Evolutionary conservation across 345 rosid species (phyloP), one percentile per base, ranked within the genome.

Genomic region (Trapa incisa): DNA sequence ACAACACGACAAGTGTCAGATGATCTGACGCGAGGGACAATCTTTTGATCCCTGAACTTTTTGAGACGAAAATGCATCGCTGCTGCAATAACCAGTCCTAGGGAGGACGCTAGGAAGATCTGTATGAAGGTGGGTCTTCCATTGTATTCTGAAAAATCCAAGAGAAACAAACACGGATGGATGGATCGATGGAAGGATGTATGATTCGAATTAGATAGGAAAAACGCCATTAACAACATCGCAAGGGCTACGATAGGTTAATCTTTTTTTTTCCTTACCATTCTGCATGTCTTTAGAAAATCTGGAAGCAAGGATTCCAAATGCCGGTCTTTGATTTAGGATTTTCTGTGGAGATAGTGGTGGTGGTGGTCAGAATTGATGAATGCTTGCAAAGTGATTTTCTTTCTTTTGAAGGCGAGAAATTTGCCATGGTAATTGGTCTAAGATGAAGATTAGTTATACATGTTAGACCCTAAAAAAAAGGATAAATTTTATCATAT

Each of bases 1-100:
- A 77, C 79, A 43, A 67, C 76, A 2, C 71, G 83, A 63, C 83
- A 86, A 0, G 76, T 78, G 65, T 80, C 79, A 1, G 80, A 70
- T 14, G 72, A 65, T 68, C 72, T 80, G 3, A 86, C 65, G 50
- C 83, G 82, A 9, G 97, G 97, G 57, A 85, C 77, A 75, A 85
- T 81, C 80, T 81, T 92, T 45, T 79, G 76, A 73, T 85, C 80
- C 72, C 85, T 85, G 50, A 70, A 77, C 72, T 66, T 79, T 37
- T 80, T 66, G 43, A 82, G 56, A 64, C 81, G 85, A 48, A 68
- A 83, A 77, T 75, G 86, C 70, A 81, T 73, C 13, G 85, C 92
- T 2, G 88, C 91, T 4, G 88, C 89, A 29, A 89, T 71, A 80
- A 92, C 63, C 76, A 92, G 70, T 42, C 93, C 89, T 9, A 87